Evolutionary conservation across 805 yeast species (phyloP), one percentile per base, ranked within the genome.

Genomic region (Lipomyces mesembrius): DNA sequence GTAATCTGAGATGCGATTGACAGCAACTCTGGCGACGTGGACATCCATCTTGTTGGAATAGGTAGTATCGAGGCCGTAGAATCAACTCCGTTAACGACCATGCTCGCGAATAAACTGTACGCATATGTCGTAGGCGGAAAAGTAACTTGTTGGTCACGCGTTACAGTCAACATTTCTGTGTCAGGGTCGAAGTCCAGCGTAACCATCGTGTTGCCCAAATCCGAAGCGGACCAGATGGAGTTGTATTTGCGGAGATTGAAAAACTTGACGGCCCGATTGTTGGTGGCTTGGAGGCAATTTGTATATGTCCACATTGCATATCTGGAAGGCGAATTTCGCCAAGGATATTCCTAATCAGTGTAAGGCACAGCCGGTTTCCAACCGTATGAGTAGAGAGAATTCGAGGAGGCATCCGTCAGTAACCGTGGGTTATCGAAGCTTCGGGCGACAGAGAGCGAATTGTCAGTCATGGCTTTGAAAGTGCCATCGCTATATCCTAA

Each of bases 51-150:
- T 60, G 61, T 43, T 52, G 39, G 61, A 51, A 57, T 25, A 25
- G 2, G 27, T 66, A 66, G 20, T 43, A 52, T 68, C 27, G 32
- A 66, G 58, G 17, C 46, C 71, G 43, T 68, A 68, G 35, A 67
- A n/a, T 58, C 63, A 20, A 59, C 64, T 43, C 27, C 65, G 55
- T 68, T 66, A 49, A 68, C 66, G 37, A 60, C 64, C n/a, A 63
- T 55, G 46, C 35, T 63, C n/a, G 70, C 71, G 57, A 68, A 68
- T 12, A 65, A 57, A 17, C 70, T 70, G 43, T 68, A 68, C 34
- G 27, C 53, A 52, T 68, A 68, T 6, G 65, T 56, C 8, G 65
- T 43, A 27, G 35, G 35, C 17, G 62, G 53, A 39, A 63, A 12
- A 34, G 27, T 29, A 11, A 46, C 9, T 51, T 67, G 62, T 17